These are phyloP conservation scores for Phanerochaete carnosa DNA, from an alignment of 768 basidiomycete species.

Conservation along the genomic window DNA sequence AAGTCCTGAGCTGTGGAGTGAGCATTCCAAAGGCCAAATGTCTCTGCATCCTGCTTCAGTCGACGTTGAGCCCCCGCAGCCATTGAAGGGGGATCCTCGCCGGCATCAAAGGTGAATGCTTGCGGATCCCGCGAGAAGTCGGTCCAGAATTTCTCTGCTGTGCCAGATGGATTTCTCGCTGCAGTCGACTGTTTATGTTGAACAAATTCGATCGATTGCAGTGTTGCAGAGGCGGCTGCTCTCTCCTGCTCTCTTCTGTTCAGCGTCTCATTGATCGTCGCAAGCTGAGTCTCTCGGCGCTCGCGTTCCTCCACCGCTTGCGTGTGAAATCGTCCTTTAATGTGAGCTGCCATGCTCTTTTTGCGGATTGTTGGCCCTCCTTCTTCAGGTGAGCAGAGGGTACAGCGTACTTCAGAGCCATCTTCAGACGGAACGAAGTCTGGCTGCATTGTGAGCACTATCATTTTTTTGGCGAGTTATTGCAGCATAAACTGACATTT, in stretches of 20 bases:
- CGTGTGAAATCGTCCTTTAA: neutral
- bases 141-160: neutral
- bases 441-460: no score
- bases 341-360: neutral
- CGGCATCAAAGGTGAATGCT: neutral
- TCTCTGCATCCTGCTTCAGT: neutral
- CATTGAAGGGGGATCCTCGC: neutral
- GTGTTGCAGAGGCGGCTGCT: neutral
- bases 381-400: neutral
- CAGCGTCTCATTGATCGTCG: neutral
- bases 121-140: neutral
- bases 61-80: neutral
- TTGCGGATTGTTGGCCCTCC: neutral
- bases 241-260: neutral
- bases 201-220: neutral
- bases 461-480: no score
- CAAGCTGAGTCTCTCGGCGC: neutral
- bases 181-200: neutral
- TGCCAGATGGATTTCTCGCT: neutral
- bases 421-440: neutral
- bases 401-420: neutral
- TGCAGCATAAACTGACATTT: no score
- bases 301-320: neutral
- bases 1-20: neutral
- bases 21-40: neutral